Conservation (phyloP, 2,329 filamentous ascomycete genomes). For the Chaetomiaceae sp. region DNA sequence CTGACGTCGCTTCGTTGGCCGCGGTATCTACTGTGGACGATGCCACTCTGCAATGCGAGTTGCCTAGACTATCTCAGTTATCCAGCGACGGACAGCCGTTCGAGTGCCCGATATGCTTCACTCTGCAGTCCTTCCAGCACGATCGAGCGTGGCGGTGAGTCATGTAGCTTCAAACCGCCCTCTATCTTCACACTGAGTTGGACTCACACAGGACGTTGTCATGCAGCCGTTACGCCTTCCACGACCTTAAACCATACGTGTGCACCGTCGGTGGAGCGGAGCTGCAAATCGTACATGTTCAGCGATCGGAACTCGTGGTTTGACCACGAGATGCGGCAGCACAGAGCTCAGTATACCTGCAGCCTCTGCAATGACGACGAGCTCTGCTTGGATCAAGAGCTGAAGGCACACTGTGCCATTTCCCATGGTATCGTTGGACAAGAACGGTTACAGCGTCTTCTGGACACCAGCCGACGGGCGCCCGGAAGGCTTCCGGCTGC, state of each 20-base stretch:
- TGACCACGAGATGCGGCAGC: conserved; percentile 29
- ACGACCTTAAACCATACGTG: conserved; percentile 31
- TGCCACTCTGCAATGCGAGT: background rate
- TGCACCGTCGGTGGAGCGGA: conserved; percentile 28
- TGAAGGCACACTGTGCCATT: background rate
- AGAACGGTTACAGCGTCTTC: conserved; percentile 6
- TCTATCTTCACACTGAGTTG: too few species aligned
- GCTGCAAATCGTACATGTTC: conserved; percentile 28
- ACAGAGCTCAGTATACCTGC: conserved; percentile 27
- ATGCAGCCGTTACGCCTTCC: conserved; percentile 25
- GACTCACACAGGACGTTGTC: too few species aligned
- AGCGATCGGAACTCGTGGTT: conserved; percentile 28
- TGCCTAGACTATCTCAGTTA: background rate
- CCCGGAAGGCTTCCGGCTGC: conserved; percentile 15
- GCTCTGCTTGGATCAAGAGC: conserved; percentile 3
- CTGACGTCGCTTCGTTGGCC: background rate
- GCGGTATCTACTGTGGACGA: background rate
- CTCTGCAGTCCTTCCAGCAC: background rate
- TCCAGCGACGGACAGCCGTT: background rate
- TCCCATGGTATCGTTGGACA: background rate
- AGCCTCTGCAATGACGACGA: conserved; percentile 16
- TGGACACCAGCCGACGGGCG: conserved; percentile 20
- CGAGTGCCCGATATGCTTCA: background rate
- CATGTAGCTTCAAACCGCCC: too few species aligned
- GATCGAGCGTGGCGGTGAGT: background rate